Percentiles rank a stretch among this genome's conserved stretches.
These are phyloP conservation scores for Trichosporon sp. DNA, from an alignment of 1,284 basidiomycete genomes.

Conservation along the genomic window DNA sequence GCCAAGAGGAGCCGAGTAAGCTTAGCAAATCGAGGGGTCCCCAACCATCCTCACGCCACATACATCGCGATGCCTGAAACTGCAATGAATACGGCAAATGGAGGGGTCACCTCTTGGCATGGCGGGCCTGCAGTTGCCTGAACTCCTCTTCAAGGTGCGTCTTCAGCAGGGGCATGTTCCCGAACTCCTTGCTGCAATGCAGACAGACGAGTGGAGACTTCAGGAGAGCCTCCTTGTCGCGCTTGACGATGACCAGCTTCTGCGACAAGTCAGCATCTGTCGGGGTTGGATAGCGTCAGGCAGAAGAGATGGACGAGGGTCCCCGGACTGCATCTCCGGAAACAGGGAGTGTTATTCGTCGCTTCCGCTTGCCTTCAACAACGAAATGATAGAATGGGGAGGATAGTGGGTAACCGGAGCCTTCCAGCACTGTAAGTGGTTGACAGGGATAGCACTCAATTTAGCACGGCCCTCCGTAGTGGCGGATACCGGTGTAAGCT, in stretches of 20 bases:
- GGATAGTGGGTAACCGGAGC: neutral
- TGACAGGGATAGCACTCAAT: too few relatives aligned
- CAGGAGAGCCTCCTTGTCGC: conserved; percentile 57
- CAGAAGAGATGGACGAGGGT: neutral
- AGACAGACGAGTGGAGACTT: conserved; percentile 66
- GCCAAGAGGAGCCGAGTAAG: neutral
- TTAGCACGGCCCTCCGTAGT: neutral
- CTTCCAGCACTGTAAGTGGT: neutral
- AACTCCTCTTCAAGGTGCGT: conserved; percentile 47
- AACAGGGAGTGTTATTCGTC: too few relatives aligned
- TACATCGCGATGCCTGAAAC: neutral
- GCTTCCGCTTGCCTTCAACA: too few relatives aligned
- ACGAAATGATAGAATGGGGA: neutral
- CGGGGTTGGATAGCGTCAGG: neutral
- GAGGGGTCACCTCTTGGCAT: neutral
- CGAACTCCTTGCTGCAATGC: conserved; percentile 58
- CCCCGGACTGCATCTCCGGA: too few relatives aligned
- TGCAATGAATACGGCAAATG: neutral
- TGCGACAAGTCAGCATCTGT: conserved; percentile 26
- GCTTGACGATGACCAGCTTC: conserved; percentile 49
- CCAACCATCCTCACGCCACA: neutral
- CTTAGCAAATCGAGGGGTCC: neutral
- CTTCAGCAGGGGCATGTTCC: conserved; percentile 74
- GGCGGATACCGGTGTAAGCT: neutral
- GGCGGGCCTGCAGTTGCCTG: neutral